Base-by-base conservation (phyloP, 169 alveolate species). In the Fabrea salina region DNA sequence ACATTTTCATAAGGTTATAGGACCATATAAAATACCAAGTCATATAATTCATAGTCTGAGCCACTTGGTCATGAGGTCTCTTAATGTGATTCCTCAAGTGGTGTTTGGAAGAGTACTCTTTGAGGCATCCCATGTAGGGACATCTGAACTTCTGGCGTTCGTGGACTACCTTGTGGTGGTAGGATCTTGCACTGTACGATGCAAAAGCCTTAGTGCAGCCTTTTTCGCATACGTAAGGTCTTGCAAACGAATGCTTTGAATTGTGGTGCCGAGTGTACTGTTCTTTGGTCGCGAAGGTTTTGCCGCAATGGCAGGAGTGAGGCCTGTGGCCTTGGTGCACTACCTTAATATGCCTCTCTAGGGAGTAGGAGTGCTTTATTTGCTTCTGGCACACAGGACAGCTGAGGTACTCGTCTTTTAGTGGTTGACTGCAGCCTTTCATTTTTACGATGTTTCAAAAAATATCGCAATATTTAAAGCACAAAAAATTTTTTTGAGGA, bases 161-260 rank as follows among this genome's bases (percentile, higher is more conserved):
- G 39, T 61, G 74, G 0, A 61, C 51, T 13, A 61, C 39, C 11
- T 61, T 61, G 25, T 61, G 74, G 50, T 61, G 74, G 25, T 61
- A 61, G 0, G 74, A 61, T 51, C 74, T 16, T 7, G 74, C 74
- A 61, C 74, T 61, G 25, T 61, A 61, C 32, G 74, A 61, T 16
- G 74, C 74, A 37, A 61, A 61, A 32, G 74, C 74, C 39, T 61
- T 61, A 27, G 0, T 61, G 32, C 74, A 61, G 3, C 74, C 74
- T 35, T n/a, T 25, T 33, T 61, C 74, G 39, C 74, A 61, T 13
- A 61, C 32, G 39, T 32, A 61, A 32, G 74, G 74, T n/a, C 25
- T 25, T 16, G 41, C 43, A 16, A 16, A 11, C 39, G 74, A 61
- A 37, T 61, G 74, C 25, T 61, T 61, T 1, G 37, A 16, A 51